Evolutionary conservation across 805 yeast genomes (phyloP), one percentile per base, ranked within the genome.

Genomic region (Wickerhamomyces xylosicus): DNA sequence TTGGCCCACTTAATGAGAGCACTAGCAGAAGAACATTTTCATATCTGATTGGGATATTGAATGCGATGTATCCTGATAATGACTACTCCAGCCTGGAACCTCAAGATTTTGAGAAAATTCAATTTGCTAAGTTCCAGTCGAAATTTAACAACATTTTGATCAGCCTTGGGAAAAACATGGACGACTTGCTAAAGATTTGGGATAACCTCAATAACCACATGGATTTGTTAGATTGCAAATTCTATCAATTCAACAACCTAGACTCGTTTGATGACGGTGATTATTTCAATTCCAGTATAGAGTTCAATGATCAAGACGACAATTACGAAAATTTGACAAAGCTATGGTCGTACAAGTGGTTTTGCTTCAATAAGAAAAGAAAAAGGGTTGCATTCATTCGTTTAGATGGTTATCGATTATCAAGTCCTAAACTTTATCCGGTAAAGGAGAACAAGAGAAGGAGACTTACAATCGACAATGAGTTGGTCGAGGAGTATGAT

Each of bases 61-160:
- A 92, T 58, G 84, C 94, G 7, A 80, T 94, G 4, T 90, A 85
- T 55, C 97, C 98, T 1, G 98, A 92, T 57, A 95, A 92, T 53
- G 98, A 92, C 55, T 92, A 90, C 52, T 73, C 94, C 11, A 72
- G 81, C 19, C 71, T 92, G 45, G 86, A 85, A 53, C 98, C 98
- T 2, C 67, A 67, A 16, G 19, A 34, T 21, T 34, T 34, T 15
- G 36, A 34, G 15, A 34, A 34, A 19, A 34, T 34, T n/a, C 18
- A 15, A 9, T 21, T 34, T n/a, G 5, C 15, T 21, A n/a, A 20
- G 8, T 21, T 34, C 47, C 74, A 75, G 42, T 68, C 78, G 22
- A 74, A 78, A 39, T 79, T 92, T 53, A 86, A 87, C 57, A 85
- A 85, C 48, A 67, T 89, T 4, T 69, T 90, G 49, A 70, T 81